A percentile compares a stretch with the other conserved stretches of the same genome.
phyloP scores from a whole-genome alignment of 2,329 filamentous ascomycete genomes.

The Xylariaceae sp. region DNA sequence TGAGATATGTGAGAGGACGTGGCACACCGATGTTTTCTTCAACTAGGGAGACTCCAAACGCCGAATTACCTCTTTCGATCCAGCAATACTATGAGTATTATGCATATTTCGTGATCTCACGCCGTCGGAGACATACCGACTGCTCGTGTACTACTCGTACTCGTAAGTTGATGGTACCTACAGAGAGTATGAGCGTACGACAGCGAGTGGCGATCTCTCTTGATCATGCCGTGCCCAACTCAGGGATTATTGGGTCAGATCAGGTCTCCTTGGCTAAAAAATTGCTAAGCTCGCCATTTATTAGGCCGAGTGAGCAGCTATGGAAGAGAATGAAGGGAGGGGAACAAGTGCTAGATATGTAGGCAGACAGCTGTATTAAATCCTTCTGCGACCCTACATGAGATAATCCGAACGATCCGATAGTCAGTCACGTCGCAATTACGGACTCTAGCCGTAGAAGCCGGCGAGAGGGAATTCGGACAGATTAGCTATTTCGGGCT shows the following conservation, averaged over 20 bases:
- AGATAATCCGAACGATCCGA: neutral
- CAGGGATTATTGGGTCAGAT: neutral
- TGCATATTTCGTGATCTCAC: too few species aligned
- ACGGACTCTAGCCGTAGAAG: too few species aligned
- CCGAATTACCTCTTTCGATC: neutral
- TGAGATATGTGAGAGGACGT: neutral
- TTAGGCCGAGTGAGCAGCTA: neutral
- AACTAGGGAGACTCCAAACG: too few species aligned
- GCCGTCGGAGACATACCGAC: neutral
- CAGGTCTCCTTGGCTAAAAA: neutral
- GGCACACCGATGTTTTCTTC: neutral
- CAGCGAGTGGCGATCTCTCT: neutral
- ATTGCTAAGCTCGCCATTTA: neutral
- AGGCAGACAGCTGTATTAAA: neutral
- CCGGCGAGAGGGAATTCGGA: neutral
- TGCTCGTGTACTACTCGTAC: neutral
- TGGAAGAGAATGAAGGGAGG: neutral
- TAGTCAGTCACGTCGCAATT: too few species aligned
- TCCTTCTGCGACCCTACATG: neutral
- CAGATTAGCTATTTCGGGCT: too few species aligned
- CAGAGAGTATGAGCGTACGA: neutral
- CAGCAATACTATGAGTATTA: neutral
- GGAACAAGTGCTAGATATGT: neutral
- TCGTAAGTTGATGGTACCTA: neutral
- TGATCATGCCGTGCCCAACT: neutral